Conservation (phyloP, 2,329 filamentous ascomycete species). For the Aspergillus fumigatus region DNA sequence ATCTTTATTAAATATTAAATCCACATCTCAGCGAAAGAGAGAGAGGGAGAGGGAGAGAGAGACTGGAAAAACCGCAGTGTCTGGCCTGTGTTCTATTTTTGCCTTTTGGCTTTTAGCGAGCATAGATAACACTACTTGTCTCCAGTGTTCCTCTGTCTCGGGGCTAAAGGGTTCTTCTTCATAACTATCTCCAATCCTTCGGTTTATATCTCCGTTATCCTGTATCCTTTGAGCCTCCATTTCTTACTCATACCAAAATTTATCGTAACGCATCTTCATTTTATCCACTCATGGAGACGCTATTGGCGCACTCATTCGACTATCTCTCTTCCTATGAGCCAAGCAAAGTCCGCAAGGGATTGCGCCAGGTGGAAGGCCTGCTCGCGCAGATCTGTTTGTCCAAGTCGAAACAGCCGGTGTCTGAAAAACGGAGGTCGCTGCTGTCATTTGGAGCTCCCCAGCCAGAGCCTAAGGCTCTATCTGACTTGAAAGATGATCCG, state of each 20-base stretch:
- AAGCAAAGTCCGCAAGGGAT: slow-evolving; percentile 83
- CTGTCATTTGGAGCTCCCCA: slow-evolving; percentile 36
- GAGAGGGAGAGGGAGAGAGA: too few species aligned
- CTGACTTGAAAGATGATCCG: slow-evolving; percentile 71
- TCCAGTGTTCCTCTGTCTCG: background rate
- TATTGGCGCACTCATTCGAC: slow-evolving; percentile 90
- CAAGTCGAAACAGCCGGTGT: slow-evolving; percentile 34
- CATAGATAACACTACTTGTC: slow-evolving; percentile 3
- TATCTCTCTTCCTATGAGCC: slow-evolving; percentile 91
- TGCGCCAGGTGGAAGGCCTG: slow-evolving; percentile 89
- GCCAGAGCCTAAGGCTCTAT: slow-evolving; percentile 57
- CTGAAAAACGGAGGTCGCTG: slow-evolving; percentile 42
- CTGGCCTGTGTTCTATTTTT: slow-evolving; percentile 9
- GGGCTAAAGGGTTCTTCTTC: background rate
- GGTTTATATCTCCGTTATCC: background rate
- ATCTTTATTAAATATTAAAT: slow-evolving; percentile 2
- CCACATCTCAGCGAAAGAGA: background rate
- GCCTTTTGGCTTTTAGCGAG: background rate
- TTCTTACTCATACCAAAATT: background rate
- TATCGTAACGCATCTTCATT: background rate
- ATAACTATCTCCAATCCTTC: background rate
- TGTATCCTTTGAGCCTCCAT: background rate
- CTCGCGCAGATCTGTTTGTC: slow-evolving; percentile 92
- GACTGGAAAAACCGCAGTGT: background rate
- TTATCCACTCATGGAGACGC: slow-evolving; percentile 67